Percentiles rank a stretch among this genome's conserved stretches.
These are phyloP conservation scores for Kodamaea sp. DNA, from an alignment of 1,139 yeast species.

Conservation along the genomic window DNA sequence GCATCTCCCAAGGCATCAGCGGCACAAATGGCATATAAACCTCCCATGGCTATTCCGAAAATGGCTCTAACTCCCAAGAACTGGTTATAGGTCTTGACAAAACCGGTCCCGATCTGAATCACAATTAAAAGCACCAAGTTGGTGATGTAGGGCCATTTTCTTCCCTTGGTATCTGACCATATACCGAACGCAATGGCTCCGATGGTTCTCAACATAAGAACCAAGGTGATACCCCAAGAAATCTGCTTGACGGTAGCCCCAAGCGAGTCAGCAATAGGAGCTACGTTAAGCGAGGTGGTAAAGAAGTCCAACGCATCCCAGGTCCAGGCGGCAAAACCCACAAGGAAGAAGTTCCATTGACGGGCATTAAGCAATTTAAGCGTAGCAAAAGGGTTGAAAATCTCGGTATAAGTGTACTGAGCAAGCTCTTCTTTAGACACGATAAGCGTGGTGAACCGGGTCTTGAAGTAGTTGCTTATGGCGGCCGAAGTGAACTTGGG, in stretches of 20 bases:
- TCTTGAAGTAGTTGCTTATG: slow-evolving; percentile 26
- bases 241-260: slow-evolving; percentile 28
- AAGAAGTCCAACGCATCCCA: slow-evolving; percentile 49
- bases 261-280: slow-evolving; percentile 31
- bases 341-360: slow-evolving; percentile 39
- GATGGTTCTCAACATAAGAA: slow-evolving; percentile 45
- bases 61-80: slow-evolving; percentile 43
- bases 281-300: slow-evolving; percentile 36
- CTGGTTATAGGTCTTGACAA: slow-evolving; percentile 37
- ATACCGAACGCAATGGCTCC: slow-evolving; percentile 43
- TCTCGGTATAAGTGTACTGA: slow-evolving; percentile 29
- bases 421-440: slow-evolving; percentile 32
- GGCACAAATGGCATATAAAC: slow-evolving; percentile 40
- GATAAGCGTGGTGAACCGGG: slow-evolving; percentile 35
- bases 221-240: slow-evolving; percentile 48
- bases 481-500: slow-evolving; percentile 31
- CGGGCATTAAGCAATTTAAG: slow-evolving; percentile 28
- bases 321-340: slow-evolving; percentile 43
- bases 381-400: slow-evolving; percentile 38
- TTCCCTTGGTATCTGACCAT: slow-evolving; percentile 39
- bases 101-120: slow-evolving; percentile 44
- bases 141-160: slow-evolving; percentile 40
- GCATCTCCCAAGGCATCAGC: slow-evolving; percentile 43
- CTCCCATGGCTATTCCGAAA: slow-evolving; percentile 48
- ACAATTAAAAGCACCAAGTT: slow-evolving; percentile 33